Percentiles rank a stretch among this genome's conserved stretches.
phyloP scores from a whole-genome alignment of 2,329 filamentous ascomycete species.

The Talaromyces rugulosus region DNA sequence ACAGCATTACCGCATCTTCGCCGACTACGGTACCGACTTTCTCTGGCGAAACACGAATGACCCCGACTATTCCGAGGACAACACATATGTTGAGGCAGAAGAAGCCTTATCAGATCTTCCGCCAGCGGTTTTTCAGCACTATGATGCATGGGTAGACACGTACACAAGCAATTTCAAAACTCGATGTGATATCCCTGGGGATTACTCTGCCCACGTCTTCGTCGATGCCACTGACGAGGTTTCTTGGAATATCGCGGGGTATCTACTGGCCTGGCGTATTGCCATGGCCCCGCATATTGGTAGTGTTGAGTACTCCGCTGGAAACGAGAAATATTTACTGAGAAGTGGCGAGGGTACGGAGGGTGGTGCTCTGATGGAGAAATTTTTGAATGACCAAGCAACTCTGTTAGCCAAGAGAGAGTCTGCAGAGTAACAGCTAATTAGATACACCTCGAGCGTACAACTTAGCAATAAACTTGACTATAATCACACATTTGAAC shows the following conservation, averaged over 20 bases:
- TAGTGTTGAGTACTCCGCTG: neutral
- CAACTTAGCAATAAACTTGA: no score
- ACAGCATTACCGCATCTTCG: constrained; percentile 16
- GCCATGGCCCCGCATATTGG: constrained; percentile 13
- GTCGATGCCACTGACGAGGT: constrained; percentile 14
- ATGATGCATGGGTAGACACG: constrained; percentile 17
- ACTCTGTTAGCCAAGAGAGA: neutral
- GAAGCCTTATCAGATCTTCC: constrained; percentile 12
- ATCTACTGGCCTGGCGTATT: constrained; percentile 20
- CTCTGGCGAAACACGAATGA: constrained; percentile 15
- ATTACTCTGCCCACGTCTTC: constrained; percentile 14
- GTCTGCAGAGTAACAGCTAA: neutral
- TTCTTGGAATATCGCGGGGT: constrained; percentile 19
- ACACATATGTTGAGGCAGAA: constrained; percentile 1
- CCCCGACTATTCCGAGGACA: constrained; percentile 9
- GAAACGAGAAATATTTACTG: neutral
- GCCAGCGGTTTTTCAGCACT: constrained; percentile 11
- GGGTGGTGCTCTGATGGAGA: neutral
- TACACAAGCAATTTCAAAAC: constrained; percentile 14
- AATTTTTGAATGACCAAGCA: neutral
- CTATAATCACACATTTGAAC: neutral
- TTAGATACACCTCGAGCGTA: no score
- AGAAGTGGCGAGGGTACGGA: neutral
- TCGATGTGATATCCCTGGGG: constrained; percentile 7
- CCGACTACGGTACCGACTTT: constrained; percentile 18